Evolutionary conservation across 2,329 filamentous ascomycete genomes (phyloP), one percentile per base, ranked within the genome.

Genomic region (Talaromyces verruculosus): DNA sequence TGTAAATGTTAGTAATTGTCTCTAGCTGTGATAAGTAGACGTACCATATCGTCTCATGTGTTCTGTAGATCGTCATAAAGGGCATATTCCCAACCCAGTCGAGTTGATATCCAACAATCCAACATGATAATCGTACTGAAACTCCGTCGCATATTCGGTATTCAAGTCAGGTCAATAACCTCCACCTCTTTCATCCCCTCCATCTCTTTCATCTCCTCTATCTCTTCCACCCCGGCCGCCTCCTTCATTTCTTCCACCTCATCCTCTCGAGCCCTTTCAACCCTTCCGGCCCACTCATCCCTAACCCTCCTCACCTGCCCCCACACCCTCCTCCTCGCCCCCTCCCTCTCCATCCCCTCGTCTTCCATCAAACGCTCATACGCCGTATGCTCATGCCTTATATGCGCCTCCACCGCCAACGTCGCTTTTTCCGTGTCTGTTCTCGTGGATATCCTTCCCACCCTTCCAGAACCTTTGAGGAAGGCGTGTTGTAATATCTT

Each of bases 381-480:
- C 0, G 72, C 69, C 1, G 79, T 82, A 68, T 78, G 77, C 4
- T 69, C 72, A 68, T 82, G 80, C 28, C 80, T 72, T 63, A 82
- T 78, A 71, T 82, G 77, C 35, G 80, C 80, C 64, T 80, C 76
- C 13, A 81, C 79, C 0, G 79, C 80, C 45, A 82, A 65, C 2
- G 69, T 65, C 1, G 75, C 77, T 59, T 80, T 79, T 2, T 68
- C 67, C 28, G 77, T 68, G 7, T 81, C 78, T 0, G 72, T 71
- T 3, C 69, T 69, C 8, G 62, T 75, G n/a, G 71, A 65, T 1
- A 72, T 75, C 1, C 79, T 74, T 1, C 80, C 80, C 0, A 82
- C 78, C 15, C 79, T 73, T 11, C 78, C 75, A 0, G 78, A 80
- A 1, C 76, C 75, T 57, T 78, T 79, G n/a, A 76, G 68, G 59